Conservation (phyloP, 805 yeast species). For the Nakazawaea pomicola region DNA sequence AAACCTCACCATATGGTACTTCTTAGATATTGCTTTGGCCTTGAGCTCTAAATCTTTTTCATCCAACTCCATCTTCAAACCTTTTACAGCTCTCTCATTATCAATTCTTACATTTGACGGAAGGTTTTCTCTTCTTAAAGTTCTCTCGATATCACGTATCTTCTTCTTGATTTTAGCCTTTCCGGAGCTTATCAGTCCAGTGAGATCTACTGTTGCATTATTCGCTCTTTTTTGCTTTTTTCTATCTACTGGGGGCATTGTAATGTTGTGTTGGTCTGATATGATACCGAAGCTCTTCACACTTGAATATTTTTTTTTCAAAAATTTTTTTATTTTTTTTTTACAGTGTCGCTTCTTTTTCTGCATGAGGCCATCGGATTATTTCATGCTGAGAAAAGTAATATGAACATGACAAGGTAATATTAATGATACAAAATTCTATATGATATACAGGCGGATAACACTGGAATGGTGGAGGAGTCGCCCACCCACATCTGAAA, state of each 20-base stretch:
- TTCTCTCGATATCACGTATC: conserved; percentile 80
- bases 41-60: conserved; percentile 33
- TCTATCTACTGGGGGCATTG: background rate
- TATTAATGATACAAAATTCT: too few relatives aligned
- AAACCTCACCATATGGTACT: conserved; percentile 90
- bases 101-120: conserved; percentile 51
- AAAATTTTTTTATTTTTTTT: too few relatives aligned
- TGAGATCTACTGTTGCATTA: background rate
- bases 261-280: background rate
- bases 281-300: background rate
- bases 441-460: too few relatives aligned
- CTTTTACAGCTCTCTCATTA: conserved; percentile 41
- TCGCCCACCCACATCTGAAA: too few relatives aligned
- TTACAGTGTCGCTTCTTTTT: too few relatives aligned
- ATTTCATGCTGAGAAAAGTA: too few relatives aligned
- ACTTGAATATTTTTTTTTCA: too few relatives aligned
- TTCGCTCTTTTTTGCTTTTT: background rate
- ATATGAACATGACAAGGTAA: too few relatives aligned
- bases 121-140: conserved; percentile 50
- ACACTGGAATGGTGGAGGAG: too few relatives aligned
- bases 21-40: conserved; percentile 45
- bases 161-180: conserved; percentile 68
- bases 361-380: too few relatives aligned
- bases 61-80: conserved; percentile 41
- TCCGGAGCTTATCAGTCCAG: background rate